Conservation (phyloP, 2,329 filamentous ascomycete genomes). For the Colletotrichum agaves region DNA sequence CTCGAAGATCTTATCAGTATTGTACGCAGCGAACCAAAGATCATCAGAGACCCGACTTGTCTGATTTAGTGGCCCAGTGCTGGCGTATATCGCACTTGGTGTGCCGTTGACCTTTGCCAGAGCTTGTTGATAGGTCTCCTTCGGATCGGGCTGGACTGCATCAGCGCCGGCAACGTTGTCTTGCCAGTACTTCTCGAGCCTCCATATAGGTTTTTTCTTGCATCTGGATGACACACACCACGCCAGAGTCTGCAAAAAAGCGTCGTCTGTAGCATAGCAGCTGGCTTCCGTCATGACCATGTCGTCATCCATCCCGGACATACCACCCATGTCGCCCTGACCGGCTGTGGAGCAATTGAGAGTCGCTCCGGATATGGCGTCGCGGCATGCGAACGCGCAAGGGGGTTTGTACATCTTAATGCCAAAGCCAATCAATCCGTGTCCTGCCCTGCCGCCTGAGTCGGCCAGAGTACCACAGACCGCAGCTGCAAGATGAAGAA, state of each 20-base stretch:
- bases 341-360: slow-evolving; percentile 7
- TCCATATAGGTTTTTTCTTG: slow-evolving; percentile 23
- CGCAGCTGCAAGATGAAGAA: not conserved
- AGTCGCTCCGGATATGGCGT: slow-evolving; percentile 41
- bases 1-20: slow-evolving; percentile 26
- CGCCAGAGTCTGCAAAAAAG: slow-evolving; percentile 41
- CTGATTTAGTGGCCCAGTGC: slow-evolving; percentile 42
- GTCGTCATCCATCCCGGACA: not conserved
- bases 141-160: slow-evolving; percentile 30
- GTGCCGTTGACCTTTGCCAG: slow-evolving; percentile 17
- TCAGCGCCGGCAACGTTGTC: slow-evolving; percentile 33
- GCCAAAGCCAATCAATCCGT: not conserved
- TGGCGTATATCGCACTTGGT: not conserved
- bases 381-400: slow-evolving; percentile 50
- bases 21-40: slow-evolving; percentile 42
- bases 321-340: not conserved
- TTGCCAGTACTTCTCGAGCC: slow-evolving; percentile 40
- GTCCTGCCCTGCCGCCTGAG: not conserved
- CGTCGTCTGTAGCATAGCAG: slow-evolving; percentile 41
- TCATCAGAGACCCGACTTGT: slow-evolving; percentile 46
- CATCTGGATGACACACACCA: slow-evolving; percentile 43
- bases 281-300: slow-evolving; percentile 35
- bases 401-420: slow-evolving; percentile 47
- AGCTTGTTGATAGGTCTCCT: slow-evolving; percentile 31
- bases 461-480: not conserved